These are phyloP conservation scores for Colletotrichum cuscutae DNA, from an alignment of 2,329 filamentous ascomycete genomes.

Conservation along the genomic window DNA sequence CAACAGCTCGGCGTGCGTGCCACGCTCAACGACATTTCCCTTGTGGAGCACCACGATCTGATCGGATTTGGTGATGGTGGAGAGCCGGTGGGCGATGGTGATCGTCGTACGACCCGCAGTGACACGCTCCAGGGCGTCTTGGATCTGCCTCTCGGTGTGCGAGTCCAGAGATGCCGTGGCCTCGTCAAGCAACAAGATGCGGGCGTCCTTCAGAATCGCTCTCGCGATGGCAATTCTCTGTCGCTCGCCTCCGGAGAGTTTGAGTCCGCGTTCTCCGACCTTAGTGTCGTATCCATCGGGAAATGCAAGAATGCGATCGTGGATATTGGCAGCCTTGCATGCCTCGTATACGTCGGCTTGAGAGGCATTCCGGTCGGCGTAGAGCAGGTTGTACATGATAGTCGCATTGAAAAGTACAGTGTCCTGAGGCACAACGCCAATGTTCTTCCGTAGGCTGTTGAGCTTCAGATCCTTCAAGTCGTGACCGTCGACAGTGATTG, in stretches of 20 bases:
- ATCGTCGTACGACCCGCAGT: slow-evolving; percentile 62
- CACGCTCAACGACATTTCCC: slow-evolving; percentile 61
- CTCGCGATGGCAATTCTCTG: slow-evolving; percentile 71
- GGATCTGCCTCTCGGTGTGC: slow-evolving; percentile 68
- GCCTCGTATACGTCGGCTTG: slow-evolving; percentile 62
- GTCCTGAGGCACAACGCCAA: slow-evolving; percentile 57
- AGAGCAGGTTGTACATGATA: slow-evolving; percentile 65
- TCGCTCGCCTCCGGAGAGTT: slow-evolving; percentile 69
- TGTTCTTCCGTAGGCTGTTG: slow-evolving; percentile 50
- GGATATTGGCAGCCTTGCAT: slow-evolving; percentile 64
- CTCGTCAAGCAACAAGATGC: slow-evolving; percentile 77
- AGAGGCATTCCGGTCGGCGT: slow-evolving; percentile 59
- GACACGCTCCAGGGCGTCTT: slow-evolving; percentile 60
- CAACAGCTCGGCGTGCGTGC: slow-evolving; percentile 60
- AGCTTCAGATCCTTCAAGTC: slow-evolving; percentile 55
- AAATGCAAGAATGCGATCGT: slow-evolving; percentile 64
- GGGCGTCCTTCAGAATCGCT: slow-evolving; percentile 75
- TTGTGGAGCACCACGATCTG: slow-evolving; percentile 64
- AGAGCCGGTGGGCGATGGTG: slow-evolving; percentile 66
- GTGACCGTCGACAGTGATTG: slow-evolving; percentile 57
- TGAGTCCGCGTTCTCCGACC: slow-evolving; percentile 63
- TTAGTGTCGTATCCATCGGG: slow-evolving; percentile 63
- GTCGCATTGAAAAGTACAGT: slow-evolving; percentile 63
- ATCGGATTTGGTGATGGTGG: slow-evolving; percentile 66
- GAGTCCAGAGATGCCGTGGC: slow-evolving; percentile 77